Evolutionary conservation across 257 asterid genomes (phyloP).

Genomic region (Solanum corneliomulleri): DNA sequence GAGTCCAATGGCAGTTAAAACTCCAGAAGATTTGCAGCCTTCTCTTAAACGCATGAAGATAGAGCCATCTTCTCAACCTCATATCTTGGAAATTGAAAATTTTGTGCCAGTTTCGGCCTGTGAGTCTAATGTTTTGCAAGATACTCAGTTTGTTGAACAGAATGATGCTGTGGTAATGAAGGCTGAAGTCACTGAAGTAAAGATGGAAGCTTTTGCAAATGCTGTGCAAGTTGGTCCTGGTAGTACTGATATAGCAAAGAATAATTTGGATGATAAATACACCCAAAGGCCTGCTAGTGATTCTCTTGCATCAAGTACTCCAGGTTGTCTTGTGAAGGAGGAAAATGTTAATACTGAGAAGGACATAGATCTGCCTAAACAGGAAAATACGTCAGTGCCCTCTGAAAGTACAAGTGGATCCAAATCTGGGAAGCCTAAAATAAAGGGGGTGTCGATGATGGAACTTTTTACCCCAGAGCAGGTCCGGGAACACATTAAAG

Average conservation of each 20-base stretch:
- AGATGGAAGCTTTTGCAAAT: conserved; percentile 37
- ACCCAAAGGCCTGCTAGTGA: conserved; percentile 36
- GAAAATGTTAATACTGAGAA: conserved; percentile 45
- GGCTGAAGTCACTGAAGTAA: conserved; percentile 41
- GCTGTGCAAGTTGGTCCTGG: conserved; percentile 29
- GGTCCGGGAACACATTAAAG: conserved; percentile 67
- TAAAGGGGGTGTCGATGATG: conserved; percentile 85
- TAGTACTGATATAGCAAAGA: conserved; percentile 28
- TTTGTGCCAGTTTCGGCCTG: conserved; percentile 25
- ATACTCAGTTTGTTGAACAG: conserved; percentile 24
- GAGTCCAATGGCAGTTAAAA: conserved; percentile 29
- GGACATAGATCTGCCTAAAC: conserved; percentile 43
- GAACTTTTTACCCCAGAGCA: conserved; percentile 91
- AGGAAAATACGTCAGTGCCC: conserved; percentile 37
- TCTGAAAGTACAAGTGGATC: conserved; percentile 39
- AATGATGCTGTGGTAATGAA: conserved; percentile 26
- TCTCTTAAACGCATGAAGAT: conserved; percentile 68
- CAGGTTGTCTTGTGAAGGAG: conserved; percentile 29
- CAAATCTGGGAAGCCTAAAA: conserved; percentile 89
- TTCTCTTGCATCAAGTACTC: conserved; percentile 16
- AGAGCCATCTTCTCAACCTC: conserved; percentile 39
- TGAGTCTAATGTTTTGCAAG: conserved; percentile 28
- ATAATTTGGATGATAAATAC: conserved; percentile 27
- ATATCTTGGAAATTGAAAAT: conserved; percentile 28
- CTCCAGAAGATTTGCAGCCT: conserved; percentile 54